Conservation (phyloP, 1,139 yeast species). For the Candida sanyaensis region DNA sequence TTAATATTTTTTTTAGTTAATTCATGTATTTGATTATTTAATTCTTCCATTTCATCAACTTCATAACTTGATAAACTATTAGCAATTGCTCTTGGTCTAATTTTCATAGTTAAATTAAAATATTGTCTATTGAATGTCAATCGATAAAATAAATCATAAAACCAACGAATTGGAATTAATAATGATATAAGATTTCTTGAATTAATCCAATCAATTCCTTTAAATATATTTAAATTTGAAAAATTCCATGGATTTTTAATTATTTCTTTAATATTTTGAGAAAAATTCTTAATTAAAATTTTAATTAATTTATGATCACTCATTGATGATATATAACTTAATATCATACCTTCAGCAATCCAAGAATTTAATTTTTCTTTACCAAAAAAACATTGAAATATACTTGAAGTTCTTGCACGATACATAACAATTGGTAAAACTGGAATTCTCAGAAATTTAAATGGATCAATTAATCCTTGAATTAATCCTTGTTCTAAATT, state of each 20-base stretch:
- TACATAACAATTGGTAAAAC: slow-evolving; percentile 42
- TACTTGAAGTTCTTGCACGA: slow-evolving; percentile 40
- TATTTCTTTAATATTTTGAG: not conserved
- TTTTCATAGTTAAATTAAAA: slow-evolving; percentile 34
- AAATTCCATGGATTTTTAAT: slow-evolving; percentile 3
- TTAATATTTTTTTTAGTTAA: not conserved
- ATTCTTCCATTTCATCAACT: slow-evolving; percentile 28
- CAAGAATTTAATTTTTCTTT: slow-evolving; percentile 22
- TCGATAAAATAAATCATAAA: slow-evolving; percentile 40
- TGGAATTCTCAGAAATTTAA: slow-evolving; percentile 43
- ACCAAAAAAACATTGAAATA: slow-evolving; percentile 29
- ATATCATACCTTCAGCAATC: slow-evolving; percentile 37
- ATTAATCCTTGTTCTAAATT: slow-evolving; percentile 35
- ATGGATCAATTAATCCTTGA: slow-evolving; percentile 40
- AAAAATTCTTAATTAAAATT: slow-evolving; percentile 17
- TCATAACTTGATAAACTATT: slow-evolving; percentile 29
- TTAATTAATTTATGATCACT: slow-evolving; percentile 37
- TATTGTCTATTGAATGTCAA: slow-evolving; percentile 47
- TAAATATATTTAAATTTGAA: slow-evolving; percentile 16
- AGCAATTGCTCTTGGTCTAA: slow-evolving; percentile 39
- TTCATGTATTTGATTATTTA: slow-evolving; percentile 15
- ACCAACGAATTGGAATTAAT: slow-evolving; percentile 38
- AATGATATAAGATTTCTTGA: slow-evolving; percentile 35
- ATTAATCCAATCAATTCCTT: slow-evolving; percentile 31
- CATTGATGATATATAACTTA: slow-evolving; percentile 40